phyloP scores from a whole-genome alignment of 78 protist species.

The Dictyostelium firmibasis region DNA sequence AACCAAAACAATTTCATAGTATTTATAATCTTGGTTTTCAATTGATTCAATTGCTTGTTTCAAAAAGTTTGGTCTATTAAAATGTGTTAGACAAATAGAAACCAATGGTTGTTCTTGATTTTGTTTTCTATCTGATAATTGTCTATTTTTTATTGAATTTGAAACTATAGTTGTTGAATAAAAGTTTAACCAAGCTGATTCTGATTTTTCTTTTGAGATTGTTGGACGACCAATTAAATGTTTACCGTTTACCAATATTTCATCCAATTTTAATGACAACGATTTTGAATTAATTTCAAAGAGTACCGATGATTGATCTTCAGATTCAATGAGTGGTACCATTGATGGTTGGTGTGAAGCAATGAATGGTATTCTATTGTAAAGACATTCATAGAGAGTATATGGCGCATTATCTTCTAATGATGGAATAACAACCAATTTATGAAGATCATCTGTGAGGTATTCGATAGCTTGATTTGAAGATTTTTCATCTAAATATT shows the following conservation, averaged over 20 bases:
- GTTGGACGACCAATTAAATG: conserved; percentile 24
- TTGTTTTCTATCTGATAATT: not conserved
- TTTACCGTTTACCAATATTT: not conserved
- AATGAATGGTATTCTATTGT: conserved; percentile 34
- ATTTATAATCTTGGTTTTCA: conserved; percentile 8
- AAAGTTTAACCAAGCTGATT: conserved; percentile 17
- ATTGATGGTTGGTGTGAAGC: conserved; percentile 49
- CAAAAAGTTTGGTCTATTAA: conserved; percentile 52
- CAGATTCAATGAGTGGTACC: conserved; percentile 15
- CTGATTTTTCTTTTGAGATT: conserved; percentile 1
- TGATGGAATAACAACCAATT: conserved; percentile 66
- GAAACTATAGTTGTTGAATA: not conserved
- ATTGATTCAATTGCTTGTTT: conserved; percentile 47
- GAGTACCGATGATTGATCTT: not conserved
- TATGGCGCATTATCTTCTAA: conserved; percentile 73
- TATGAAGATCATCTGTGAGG: not conserved
- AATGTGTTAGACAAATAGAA: conserved; percentile 46
- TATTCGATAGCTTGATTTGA: conserved; percentile 30
- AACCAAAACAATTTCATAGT: conserved; percentile 42
- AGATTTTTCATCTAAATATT: conserved; percentile 1
- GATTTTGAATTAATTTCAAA: conserved; percentile 1
- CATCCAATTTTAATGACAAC: not conserved
- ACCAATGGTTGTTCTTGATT: conserved; percentile 22
- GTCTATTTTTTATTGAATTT: not conserved
- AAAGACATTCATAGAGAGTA: conserved; percentile 68